phyloP scores from a whole-genome alignment of 2,329 filamentous ascomycete genomes.

The Botryotinia convoluta region DNA sequence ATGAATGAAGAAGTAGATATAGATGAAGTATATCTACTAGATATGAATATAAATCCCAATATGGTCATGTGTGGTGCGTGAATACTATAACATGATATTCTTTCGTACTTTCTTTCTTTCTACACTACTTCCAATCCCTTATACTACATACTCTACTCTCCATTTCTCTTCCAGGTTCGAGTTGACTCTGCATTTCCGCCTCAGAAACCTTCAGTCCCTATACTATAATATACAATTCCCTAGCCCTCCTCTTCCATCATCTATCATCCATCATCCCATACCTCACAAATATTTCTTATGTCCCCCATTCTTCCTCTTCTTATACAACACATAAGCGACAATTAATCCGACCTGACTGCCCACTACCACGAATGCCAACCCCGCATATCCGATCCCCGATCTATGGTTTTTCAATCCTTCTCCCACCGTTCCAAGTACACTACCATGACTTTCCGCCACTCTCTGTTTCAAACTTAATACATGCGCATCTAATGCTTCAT shows the following conservation, averaged over 20 bases:
- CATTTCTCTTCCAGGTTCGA: neutral
- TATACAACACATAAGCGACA: conserved; percentile 36
- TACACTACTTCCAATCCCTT: neutral
- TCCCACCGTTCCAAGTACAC: conserved; percentile 23
- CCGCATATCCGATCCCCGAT: conserved; percentile 16
- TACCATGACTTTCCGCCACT: conserved; percentile 31
- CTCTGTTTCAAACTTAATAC: conserved; percentile 28
- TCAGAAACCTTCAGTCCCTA: neutral
- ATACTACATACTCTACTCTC: neutral
- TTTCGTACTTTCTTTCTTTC: neutral
- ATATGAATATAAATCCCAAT: neutral
- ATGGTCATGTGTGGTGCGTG: neutral
- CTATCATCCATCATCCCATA: neutral
- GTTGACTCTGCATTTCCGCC: neutral
- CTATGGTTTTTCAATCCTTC: conserved; percentile 17
- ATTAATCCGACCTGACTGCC: conserved; percentile 33
- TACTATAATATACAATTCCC: neutral
- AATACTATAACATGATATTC: neutral
- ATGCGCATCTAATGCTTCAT: conserved; percentile 32
- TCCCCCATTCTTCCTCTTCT: conserved; percentile 33
- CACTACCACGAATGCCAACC: conserved; percentile 28
- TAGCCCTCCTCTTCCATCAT: neutral
- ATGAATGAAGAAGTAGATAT: too few relatives aligned
- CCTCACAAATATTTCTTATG: conserved; percentile 38
- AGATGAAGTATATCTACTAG: too few relatives aligned